A percentile compares a stretch with the other conserved stretches of the same genome.
phyloP scores from a whole-genome alignment of 192 early-diverging fungal species.

The Gaertneriomyces sp. region DNA sequence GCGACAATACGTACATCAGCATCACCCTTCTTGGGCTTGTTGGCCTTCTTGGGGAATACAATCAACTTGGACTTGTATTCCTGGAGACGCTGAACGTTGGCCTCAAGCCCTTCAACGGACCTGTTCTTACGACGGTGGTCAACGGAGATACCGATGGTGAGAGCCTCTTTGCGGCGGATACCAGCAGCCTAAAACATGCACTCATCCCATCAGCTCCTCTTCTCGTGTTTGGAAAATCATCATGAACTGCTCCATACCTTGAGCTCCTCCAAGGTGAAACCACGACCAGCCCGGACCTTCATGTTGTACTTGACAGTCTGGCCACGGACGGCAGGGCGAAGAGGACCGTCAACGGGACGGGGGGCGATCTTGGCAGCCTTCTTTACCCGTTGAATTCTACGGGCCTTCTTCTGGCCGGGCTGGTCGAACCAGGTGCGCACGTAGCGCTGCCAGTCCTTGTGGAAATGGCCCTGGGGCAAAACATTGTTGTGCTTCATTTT shows the following conservation, averaged over 20 bases:
- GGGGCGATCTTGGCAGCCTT: slow-evolving; percentile 97
- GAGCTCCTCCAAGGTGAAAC: slow-evolving; percentile 97
- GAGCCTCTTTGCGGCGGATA: slow-evolving; percentile 88
- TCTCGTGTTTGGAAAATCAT: slow-evolving; percentile 4
- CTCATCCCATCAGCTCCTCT: slow-evolving; percentile 12
- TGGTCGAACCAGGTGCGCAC: slow-evolving; percentile 99
- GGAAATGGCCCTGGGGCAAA: slow-evolving; percentile 94
- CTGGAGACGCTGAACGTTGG: slow-evolving; percentile 92
- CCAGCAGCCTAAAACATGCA: slow-evolving; percentile 71
- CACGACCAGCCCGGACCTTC: slow-evolving; percentile 93
- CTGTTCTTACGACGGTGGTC: slow-evolving; percentile 96
- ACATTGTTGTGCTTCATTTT: slow-evolving; percentile 90
- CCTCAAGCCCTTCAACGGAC: slow-evolving; percentile 86
- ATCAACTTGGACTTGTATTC: slow-evolving; percentile 92
- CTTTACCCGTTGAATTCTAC: slow-evolving; percentile 80
- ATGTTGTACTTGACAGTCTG: slow-evolving; percentile 98
- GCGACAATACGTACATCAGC: slow-evolving; percentile 38
- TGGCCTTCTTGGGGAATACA: slow-evolving; percentile 92
- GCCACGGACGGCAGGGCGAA: slow-evolving; percentile 94
- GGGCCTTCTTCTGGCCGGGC: slow-evolving; percentile 89
- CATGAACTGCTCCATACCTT: slow-evolving; percentile 58
- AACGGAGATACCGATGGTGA: slow-evolving; percentile 90
- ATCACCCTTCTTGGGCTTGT: slow-evolving; percentile 82
- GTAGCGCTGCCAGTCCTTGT: slow-evolving; percentile 95
- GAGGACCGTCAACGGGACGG: slow-evolving; percentile 90